Base-by-base conservation (phyloP, 2,329 filamentous ascomycete genomes). In the Nemania bipapillata region DNA sequence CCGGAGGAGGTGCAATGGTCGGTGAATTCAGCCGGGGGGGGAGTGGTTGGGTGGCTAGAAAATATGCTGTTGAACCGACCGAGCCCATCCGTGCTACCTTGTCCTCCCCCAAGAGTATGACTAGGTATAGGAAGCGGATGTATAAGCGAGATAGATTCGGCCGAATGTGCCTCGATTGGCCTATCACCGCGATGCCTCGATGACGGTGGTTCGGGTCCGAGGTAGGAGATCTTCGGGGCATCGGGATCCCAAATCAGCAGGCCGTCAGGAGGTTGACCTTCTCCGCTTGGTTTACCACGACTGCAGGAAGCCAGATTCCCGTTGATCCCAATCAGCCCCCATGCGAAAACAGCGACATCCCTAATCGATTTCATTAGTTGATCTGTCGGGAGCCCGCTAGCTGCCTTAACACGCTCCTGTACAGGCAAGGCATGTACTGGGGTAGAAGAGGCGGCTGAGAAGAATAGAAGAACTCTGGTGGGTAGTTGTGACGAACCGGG, bases 321-420 rank as follows among this genome's bases (percentile, higher is more conserved):
- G 77, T 96, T 95, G 82, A 94, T 94, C 24, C 92, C 92, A 26
- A 90, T 88, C 11, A 95, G 81, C 1, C 90, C 91, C 92, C 92
- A 96, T 9, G 92, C 92, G 77, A 96, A 96, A n/a, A 96, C 91
- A 1, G 92, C 92, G 55, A 94, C 91, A 62, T 96, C 92, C 65
- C 91, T 89, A 72, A 96, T 96, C 2, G 90, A 91, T 63, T 86
- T 85, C 91, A 96, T 93, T 74, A 96, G 88, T 62, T 89, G 86
- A 28, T 88, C 85, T 54, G 85, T 77, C 20, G 86, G 82, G 42
- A 88, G 87, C n/a, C 86, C 86, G 70, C 84, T 83, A 12, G 80
- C 80, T 17, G 81, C 80, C 72, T 83, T 84, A 40, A 83, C 80
- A 61, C 80, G 80, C 24, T 83, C 83, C 45, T 78, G 79, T 59